Conservation (phyloP, 805 yeast genomes). For the Nakazawaea ishiwadae region DNA sequence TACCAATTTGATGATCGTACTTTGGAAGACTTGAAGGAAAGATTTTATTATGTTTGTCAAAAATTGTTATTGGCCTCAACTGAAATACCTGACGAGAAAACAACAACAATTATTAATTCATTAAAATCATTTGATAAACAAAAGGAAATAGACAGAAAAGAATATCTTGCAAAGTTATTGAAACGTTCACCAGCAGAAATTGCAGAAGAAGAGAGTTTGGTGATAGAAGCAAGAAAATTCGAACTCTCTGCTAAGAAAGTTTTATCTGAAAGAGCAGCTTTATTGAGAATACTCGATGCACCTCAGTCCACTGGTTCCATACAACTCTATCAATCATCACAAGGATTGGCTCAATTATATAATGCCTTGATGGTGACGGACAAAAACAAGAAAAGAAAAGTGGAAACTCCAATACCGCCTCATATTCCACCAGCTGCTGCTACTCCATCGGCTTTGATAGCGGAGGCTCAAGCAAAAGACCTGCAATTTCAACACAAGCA, state of each 20-base stretch:
- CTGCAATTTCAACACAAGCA: conserved; percentile 14
- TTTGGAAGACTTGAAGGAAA: conserved; percentile 78
- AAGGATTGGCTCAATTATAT: conserved; percentile 84
- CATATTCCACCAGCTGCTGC: conserved; percentile 54
- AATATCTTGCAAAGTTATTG: conserved; percentile 69
- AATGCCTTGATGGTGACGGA: conserved; percentile 69
- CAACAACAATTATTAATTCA: conserved; percentile 48
- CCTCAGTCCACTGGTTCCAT: conserved; percentile 78
- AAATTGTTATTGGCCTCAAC: conserved; percentile 42
- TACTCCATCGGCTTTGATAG: conserved; percentile 40
- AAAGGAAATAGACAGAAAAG: conserved; percentile 75
- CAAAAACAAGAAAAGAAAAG: conserved; percentile 52
- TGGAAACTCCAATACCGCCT: conserved; percentile 52
- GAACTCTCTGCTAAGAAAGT: conserved; percentile 91
- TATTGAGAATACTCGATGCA: conserved; percentile 77
- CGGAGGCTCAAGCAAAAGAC: conserved; percentile 32
- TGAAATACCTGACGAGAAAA: conserved; percentile 34
- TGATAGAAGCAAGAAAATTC: conserved; percentile 87
- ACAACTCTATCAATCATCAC: conserved; percentile 74
- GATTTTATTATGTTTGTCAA: conserved; percentile 68
- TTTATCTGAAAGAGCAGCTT: conserved; percentile 72
- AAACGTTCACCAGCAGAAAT: conserved; percentile 92
- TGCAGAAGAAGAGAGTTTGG: conserved; percentile 94
- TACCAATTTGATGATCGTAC: conserved; percentile 42
- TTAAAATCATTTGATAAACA: conserved; percentile 61